These are phyloP conservation scores for Paramecium pentaurelia DNA, from an alignment of 73 alveolate genomes.

Conservation along the genomic window DNA sequence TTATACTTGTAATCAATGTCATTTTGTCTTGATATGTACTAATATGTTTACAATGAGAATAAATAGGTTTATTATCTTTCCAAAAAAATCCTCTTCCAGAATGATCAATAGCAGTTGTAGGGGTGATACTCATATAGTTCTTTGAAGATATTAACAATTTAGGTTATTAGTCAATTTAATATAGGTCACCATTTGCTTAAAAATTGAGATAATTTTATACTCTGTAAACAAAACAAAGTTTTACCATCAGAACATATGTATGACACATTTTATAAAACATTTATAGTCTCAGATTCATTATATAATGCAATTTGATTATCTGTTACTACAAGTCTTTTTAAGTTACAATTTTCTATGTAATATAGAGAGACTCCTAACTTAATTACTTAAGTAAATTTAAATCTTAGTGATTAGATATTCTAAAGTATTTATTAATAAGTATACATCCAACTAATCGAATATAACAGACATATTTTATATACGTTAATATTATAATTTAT, in stretches of 20 bases:
- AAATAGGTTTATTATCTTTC: not conserved
- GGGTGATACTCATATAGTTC: not conserved
- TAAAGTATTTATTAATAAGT: not conserved
- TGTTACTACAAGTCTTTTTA: not conserved
- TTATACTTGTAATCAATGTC: not conserved
- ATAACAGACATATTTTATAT: conserved; percentile 20
- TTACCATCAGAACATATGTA: not conserved
- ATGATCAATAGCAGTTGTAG: not conserved
- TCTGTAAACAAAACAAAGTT: not conserved
- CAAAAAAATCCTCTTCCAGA: not conserved
- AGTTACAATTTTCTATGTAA: not conserved
- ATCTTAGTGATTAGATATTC: not conserved
- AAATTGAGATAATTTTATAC: not conserved
- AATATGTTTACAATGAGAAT: conserved; percentile 4
- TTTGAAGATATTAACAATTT: not conserved
- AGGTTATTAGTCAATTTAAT: not conserved
- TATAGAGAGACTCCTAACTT: not conserved
- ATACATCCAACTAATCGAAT: not conserved
- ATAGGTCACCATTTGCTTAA: not conserved
- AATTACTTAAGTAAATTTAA: not conserved
- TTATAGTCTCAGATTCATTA: not conserved
- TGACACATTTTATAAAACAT: not conserved
- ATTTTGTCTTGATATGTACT: not conserved
- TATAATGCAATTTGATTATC: not conserved
- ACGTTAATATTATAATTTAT: not conserved